phyloP scores from a whole-genome alignment of 2,329 filamentous ascomycete species.

The Trichoderma afroharzianum region DNA sequence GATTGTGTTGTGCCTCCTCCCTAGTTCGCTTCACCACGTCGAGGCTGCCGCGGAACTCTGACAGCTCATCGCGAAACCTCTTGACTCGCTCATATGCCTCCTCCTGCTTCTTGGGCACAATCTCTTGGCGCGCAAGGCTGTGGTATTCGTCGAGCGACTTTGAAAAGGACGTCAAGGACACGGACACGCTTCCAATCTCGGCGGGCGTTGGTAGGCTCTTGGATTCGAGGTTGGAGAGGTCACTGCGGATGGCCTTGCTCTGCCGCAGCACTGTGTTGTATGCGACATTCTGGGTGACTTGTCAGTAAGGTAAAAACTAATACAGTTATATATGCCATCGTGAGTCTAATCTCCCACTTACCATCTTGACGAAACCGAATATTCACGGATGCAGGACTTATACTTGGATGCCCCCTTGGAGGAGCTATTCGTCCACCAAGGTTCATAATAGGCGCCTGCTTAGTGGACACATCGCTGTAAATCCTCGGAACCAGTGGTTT shows the following conservation, averaged over 20 bases:
- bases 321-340: background rate
- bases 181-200: slow-evolving; percentile 66
- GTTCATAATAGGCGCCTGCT: slow-evolving; percentile 21
- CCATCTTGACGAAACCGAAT: background rate
- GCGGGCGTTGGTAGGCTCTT: slow-evolving; percentile 59
- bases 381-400: background rate
- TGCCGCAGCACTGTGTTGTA: slow-evolving; percentile 86
- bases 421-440: background rate
- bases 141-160: slow-evolving; percentile 93
- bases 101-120: slow-evolving; percentile 85
- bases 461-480: slow-evolving; percentile 18
- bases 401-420: background rate
- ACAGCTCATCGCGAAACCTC: slow-evolving; percentile 78
- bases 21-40: slow-evolving; percentile 71
- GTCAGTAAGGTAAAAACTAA: background rate
- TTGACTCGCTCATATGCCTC: slow-evolving; percentile 84
- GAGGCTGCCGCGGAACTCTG: slow-evolving; percentile 74
- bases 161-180: slow-evolving; percentile 73
- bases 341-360: background rate
- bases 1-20: slow-evolving; percentile 66
- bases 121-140: slow-evolving; percentile 77
- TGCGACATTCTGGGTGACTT: slow-evolving; percentile 61
- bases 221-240: slow-evolving; percentile 67
- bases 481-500: slow-evolving; percentile 9
- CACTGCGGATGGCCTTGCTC: slow-evolving; percentile 72